Conservation (phyloP, 106 monocot genomes). For the Acanthochlamys bracteata region DNA sequence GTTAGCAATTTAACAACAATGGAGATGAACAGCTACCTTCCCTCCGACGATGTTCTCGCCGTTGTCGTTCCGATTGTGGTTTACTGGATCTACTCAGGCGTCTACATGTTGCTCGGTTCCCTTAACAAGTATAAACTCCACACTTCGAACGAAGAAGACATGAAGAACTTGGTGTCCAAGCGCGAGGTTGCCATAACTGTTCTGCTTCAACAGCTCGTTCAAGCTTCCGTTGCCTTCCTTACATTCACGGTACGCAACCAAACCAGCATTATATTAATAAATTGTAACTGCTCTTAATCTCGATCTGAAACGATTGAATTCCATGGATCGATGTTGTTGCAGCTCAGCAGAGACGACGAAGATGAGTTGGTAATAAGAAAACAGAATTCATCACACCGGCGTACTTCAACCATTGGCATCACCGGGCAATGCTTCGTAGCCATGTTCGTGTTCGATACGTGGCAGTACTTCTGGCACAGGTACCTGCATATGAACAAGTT, state of each 20-base stretch:
- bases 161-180: conserved; percentile 53
- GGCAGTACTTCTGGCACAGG: conserved; percentile 55
- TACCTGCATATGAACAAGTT: conserved; percentile 49
- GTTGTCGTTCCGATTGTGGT: conserved; percentile 62
- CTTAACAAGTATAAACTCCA: conserved; percentile 51
- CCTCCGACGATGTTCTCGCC: conserved; percentile 59
- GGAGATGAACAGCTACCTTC: too few species aligned
- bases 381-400: too few species aligned
- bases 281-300: too few species aligned
- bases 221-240: conserved; percentile 43
- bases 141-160: conserved; percentile 46
- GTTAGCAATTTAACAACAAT: too few species aligned
- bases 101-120: conserved; percentile 40
- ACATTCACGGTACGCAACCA: conserved; percentile 35
- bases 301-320: too few species aligned
- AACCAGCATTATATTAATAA: neutral
- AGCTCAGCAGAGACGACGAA: too few species aligned
- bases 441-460: conserved; percentile 34
- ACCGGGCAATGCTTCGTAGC: too few species aligned
- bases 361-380: too few species aligned
- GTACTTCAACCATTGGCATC: too few species aligned
- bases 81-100: conserved; percentile 74
- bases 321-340: too few species aligned
- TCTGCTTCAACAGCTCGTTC: conserved; percentile 61
- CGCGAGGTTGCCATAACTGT: conserved; percentile 54